phyloP scores from a whole-genome alignment of 257 asterid species.

The Fraxinus excelsior region DNA sequence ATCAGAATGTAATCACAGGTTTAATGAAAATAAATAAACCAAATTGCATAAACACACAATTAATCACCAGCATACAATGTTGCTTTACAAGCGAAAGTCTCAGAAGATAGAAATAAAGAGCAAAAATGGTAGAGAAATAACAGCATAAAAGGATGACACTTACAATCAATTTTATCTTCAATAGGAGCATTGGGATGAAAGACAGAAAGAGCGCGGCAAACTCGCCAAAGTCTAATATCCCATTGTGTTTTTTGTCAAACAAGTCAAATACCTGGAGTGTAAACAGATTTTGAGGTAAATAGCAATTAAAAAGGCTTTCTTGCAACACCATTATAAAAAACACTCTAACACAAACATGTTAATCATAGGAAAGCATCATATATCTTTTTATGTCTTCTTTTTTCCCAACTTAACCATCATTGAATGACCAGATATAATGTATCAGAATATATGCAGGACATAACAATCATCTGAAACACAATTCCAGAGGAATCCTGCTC shows the following conservation, averaged over 20 bases:
- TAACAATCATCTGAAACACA: slow-evolving; percentile 66
- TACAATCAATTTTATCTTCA: slow-evolving; percentile 82
- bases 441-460: slow-evolving; percentile 1
- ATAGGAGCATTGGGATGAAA: slow-evolving; percentile 86
- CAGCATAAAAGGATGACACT: slow-evolving; percentile 30
- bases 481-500: slow-evolving; percentile 89
- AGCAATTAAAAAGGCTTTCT: slow-evolving; percentile 2
- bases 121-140: slow-evolving; percentile 12
- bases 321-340: too few relatives aligned
- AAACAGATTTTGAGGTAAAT: not conserved
- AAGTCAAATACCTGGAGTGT: slow-evolving; percentile 69
- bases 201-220: slow-evolving; percentile 87
- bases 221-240: slow-evolving; percentile 76
- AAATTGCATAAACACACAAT: not conserved
- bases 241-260: slow-evolving; percentile 79
- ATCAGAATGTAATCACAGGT: not conserved
- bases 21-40: not conserved
- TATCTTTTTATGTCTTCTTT: not conserved
- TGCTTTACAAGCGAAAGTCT: not conserved
- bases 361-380: not conserved
- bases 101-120: not conserved
- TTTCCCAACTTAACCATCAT: not conserved
- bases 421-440: not conserved
- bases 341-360: not conserved
- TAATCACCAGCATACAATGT: not conserved